phyloP scores from a whole-genome alignment of 2,329 filamentous ascomycete genomes.

The Penicillium sp. region DNA sequence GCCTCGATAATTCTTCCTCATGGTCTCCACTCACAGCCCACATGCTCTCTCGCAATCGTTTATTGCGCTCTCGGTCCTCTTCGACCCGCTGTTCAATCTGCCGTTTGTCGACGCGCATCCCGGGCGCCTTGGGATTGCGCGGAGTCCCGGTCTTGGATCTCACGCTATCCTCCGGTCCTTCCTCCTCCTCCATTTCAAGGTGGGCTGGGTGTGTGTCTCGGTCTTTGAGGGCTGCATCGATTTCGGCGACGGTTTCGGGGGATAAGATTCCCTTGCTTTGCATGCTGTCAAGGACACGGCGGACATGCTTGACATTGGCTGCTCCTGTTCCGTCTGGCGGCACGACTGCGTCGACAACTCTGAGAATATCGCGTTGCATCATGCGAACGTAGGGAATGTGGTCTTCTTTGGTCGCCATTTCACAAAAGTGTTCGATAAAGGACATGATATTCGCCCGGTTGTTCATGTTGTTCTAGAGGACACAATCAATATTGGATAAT shows the following conservation, averaged over 20 bases:
- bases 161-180: slow-evolving; percentile 30
- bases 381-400: slow-evolving; percentile 85
- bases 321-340: slow-evolving; percentile 85
- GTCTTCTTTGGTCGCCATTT: slow-evolving; percentile 76
- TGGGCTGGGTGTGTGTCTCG: slow-evolving; percentile 70
- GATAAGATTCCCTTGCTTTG: slow-evolving; percentile 73
- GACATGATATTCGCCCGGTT: slow-evolving; percentile 98
- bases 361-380: slow-evolving; percentile 91
- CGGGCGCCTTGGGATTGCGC: slow-evolving; percentile 38
- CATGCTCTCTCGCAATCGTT: slow-evolving; percentile 85
- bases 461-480: slow-evolving; percentile 83
- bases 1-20: slow-evolving; percentile 73
- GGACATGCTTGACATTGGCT: slow-evolving; percentile 90
- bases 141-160: slow-evolving; percentile 34
- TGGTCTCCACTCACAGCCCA: slow-evolving; percentile 78
- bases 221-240: slow-evolving; percentile 81
- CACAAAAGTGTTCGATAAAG: slow-evolving; percentile 94
- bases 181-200: slow-evolving; percentile 49
- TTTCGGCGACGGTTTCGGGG: slow-evolving; percentile 74
- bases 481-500: slow-evolving; percentile 1
- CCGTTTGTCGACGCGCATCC: slow-evolving; percentile 71
- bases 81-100: slow-evolving; percentile 96
- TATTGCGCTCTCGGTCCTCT: slow-evolving; percentile 93
- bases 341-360: slow-evolving; percentile 89
- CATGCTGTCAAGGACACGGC: slow-evolving; percentile 75